Evolutionary conservation across 495 filamentous ascomycete species (phyloP).

Genomic region (Annulohypoxylon stygium): DNA sequence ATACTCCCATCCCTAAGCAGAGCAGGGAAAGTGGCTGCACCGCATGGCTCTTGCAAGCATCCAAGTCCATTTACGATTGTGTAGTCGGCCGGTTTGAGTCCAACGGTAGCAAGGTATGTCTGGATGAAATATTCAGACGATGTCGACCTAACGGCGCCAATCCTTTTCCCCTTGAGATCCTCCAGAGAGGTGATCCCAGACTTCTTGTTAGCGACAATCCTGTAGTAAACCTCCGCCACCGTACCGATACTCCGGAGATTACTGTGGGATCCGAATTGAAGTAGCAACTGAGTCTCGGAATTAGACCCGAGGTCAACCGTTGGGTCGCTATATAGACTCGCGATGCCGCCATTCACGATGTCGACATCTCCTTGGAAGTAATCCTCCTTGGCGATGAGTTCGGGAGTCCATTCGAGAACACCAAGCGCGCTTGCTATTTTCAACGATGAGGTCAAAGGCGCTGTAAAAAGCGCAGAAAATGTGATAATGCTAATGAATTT

Average conservation of each 20-base stretch:
- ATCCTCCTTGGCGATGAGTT: constrained; percentile 50
- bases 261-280: constrained; percentile 53
- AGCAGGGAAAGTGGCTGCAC: constrained; percentile 52
- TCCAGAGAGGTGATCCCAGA: constrained; percentile 48
- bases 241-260: constrained; percentile 60
- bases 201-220: constrained; percentile 59
- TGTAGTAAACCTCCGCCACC: constrained; percentile 58
- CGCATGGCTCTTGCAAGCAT: constrained; percentile 58
- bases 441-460: constrained; percentile 15
- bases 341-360: constrained; percentile 51
- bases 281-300: constrained; percentile 62
- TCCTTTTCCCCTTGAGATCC: constrained; percentile 60
- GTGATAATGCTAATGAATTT: background rate
- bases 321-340: constrained; percentile 49
- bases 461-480: background rate
- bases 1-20: constrained; percentile 51
- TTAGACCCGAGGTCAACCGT: constrained; percentile 54
- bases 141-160: constrained; percentile 57
- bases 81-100: constrained; percentile 52
- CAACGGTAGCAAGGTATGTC: constrained; percentile 52
- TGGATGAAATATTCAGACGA: constrained; percentile 58
- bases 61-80: constrained; percentile 51
- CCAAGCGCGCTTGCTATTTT: constrained; percentile 49
- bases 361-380: constrained; percentile 48
- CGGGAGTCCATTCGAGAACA: constrained; percentile 53